Percentiles rank a stretch among this genome's conserved stretches.
Evolutionary conservation across 306 rosid genomes (phyloP).

Genomic region (Castanea sativa): DNA sequence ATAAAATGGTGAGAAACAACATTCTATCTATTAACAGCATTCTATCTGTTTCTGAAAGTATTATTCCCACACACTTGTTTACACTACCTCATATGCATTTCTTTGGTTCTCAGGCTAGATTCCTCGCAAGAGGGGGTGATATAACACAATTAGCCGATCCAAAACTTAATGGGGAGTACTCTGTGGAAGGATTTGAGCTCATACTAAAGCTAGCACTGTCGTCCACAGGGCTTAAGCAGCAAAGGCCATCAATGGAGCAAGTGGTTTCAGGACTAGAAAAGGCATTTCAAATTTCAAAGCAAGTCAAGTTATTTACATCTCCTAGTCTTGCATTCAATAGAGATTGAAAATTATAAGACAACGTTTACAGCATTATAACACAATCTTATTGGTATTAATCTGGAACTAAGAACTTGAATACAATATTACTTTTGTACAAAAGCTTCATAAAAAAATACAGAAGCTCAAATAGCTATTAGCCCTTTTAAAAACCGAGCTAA

Average conservation of each 20-base stretch:
- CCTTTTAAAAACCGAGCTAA: slow-evolving; percentile 60
- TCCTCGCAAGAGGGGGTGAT: slow-evolving; percentile 34
- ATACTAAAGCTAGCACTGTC: slow-evolving; percentile 51
- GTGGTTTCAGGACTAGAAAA: slow-evolving; percentile 42
- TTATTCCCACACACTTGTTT: background rate
- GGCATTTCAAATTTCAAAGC: slow-evolving; percentile 41
- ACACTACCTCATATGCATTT: background rate
- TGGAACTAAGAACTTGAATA: slow-evolving; percentile 21
- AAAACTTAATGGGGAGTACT: slow-evolving; percentile 47
- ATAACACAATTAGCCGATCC: slow-evolving; percentile 53
- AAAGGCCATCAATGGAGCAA: slow-evolving; percentile 53
- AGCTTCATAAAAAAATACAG: slow-evolving; percentile 53
- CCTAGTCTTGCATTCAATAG: background rate
- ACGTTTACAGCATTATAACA: background rate
- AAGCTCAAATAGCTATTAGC: slow-evolving; percentile 51
- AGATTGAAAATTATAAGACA: background rate
- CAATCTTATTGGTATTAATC: slow-evolving; percentile 21
- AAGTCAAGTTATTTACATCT: slow-evolving; percentile 8
- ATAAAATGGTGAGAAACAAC: slow-evolving; percentile 44
- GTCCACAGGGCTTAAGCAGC: slow-evolving; percentile 49
- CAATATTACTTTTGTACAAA: slow-evolving; percentile 17
- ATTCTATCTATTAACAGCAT: background rate
- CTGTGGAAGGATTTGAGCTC: slow-evolving; percentile 50
- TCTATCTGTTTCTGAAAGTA: no score
- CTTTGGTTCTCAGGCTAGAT: slow-evolving; percentile 43